phyloP scores from a whole-genome alignment of 139 green algal genomes.

The Eudorina sp. region DNA sequence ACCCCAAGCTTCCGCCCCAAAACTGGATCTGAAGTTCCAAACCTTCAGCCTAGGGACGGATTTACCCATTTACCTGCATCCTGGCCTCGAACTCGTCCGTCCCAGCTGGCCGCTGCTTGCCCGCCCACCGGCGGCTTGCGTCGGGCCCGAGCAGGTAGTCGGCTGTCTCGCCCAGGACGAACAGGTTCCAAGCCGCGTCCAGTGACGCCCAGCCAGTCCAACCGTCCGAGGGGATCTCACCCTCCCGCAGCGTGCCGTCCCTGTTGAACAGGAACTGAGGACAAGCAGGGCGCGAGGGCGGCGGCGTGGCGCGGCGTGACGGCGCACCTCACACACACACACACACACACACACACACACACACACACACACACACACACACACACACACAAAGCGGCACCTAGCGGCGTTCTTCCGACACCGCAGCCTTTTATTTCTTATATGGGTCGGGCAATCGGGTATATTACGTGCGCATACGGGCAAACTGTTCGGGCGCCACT shows the following conservation, averaged over 20 bases:
- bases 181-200: not conserved
- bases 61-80: slow-evolving; percentile 27
- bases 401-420: too few relatives aligned
- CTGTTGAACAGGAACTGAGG: slow-evolving; percentile 15
- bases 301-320: not conserved
- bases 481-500: too few relatives aligned
- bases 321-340: too few relatives aligned
- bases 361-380: too few relatives aligned
- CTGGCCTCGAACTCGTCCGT: not conserved
- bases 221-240: not conserved
- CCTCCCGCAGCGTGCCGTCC: slow-evolving; percentile 5
- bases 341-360: too few relatives aligned
- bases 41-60: not conserved
- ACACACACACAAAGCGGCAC: too few relatives aligned
- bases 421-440: too few relatives aligned
- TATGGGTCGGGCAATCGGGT: too few relatives aligned
- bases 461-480: too few relatives aligned
- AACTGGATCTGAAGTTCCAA: too few relatives aligned
- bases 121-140: not conserved
- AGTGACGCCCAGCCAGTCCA: slow-evolving; percentile 6
- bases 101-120: slow-evolving; percentile 5
- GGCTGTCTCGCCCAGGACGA: slow-evolving; percentile 1
- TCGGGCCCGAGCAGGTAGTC: slow-evolving; percentile 17
- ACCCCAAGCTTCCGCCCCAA: too few relatives aligned
- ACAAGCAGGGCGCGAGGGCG: not conserved